A percentile compares a stretch with the other conserved stretches of the same genome.
Evolutionary conservation across 116 monocot species (phyloP).

Genomic region (Dioscorea cayenensis): DNA sequence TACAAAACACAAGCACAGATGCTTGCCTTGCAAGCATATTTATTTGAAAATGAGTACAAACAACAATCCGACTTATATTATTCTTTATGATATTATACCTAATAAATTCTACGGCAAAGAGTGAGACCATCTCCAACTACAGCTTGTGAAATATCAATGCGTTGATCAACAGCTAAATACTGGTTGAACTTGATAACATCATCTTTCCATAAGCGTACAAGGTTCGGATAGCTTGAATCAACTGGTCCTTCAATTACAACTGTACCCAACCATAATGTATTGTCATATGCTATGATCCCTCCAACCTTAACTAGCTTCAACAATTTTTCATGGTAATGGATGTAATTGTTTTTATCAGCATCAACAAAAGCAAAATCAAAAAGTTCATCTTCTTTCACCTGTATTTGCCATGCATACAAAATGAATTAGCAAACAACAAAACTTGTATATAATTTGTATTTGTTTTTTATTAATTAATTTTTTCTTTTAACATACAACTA

Average conservation of each 20-base stretch:
- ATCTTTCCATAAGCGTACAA: not conserved
- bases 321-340: conserved; percentile 26
- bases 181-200: conserved; percentile 12
- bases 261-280: conserved; percentile 26
- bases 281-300: conserved; percentile 27
- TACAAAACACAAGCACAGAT: too few relatives aligned
- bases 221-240: not conserved
- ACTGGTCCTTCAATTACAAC: conserved; percentile 3
- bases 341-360: conserved; percentile 28
- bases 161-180: conserved; percentile 13
- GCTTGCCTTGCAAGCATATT: too few relatives aligned
- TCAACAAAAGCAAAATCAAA: conserved; percentile 42
- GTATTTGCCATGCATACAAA: too few relatives aligned
- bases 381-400: conserved; percentile 8
- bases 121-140: conserved; percentile 27
- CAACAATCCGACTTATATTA: too few relatives aligned
- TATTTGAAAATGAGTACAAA: too few relatives aligned
- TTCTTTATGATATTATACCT: not conserved
- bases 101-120: conserved; percentile 11
- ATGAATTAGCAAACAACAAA: too few relatives aligned
- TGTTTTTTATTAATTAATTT: too few relatives aligned
- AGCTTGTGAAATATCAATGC: conserved; percentile 25
- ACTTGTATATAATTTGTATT: too few relatives aligned
- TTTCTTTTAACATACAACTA: too few relatives aligned
- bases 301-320: conserved; percentile 21